A percentile compares a stretch with the other conserved stretches of the same genome.
phyloP scores from a whole-genome alignment of 2,329 filamentous ascomycete species.

The Furcasterigmium furcatum region DNA sequence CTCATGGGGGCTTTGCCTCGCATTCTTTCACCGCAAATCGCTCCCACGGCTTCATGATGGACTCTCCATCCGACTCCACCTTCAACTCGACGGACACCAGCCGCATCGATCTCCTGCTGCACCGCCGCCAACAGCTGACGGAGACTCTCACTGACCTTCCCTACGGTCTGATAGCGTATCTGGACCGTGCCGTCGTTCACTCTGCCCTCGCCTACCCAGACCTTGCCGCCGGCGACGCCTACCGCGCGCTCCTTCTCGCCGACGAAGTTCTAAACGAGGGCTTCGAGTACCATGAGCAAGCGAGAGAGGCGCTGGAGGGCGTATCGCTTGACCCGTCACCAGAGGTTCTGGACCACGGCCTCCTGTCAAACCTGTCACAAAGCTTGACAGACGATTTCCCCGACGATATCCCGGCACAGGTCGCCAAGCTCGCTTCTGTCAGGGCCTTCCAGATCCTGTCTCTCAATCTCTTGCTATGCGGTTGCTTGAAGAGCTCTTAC shows the following conservation, averaged over 20 bases:
- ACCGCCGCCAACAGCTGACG: slow-evolving; percentile 55
- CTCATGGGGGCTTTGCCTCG: too few species aligned
- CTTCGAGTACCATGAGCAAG: slow-evolving; percentile 77
- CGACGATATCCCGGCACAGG: slow-evolving; percentile 28
- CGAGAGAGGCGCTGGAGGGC: slow-evolving; percentile 47
- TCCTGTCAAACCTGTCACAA: slow-evolving; percentile 29
- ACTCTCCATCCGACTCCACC: slow-evolving; percentile 8
- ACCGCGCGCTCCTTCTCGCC: slow-evolving; percentile 80
- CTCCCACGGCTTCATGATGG: background rate
- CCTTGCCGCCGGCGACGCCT: slow-evolving; percentile 84
- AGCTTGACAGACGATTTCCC: slow-evolving; percentile 26
- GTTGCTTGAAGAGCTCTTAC: slow-evolving; percentile 65
- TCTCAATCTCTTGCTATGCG: slow-evolving; percentile 57
- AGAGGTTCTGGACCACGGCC: slow-evolving; percentile 42
- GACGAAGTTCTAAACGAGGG: slow-evolving; percentile 77
- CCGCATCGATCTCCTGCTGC: slow-evolving; percentile 40
- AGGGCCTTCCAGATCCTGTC: slow-evolving; percentile 58
- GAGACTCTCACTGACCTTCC: slow-evolving; percentile 46
- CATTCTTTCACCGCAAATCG: too few species aligned
- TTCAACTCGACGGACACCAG: slow-evolving; percentile 2
- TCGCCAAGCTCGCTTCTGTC: slow-evolving; percentile 48
- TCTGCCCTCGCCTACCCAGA: slow-evolving; percentile 81
- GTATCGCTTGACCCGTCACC: slow-evolving; percentile 32
- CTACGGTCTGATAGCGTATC: slow-evolving; percentile 62
- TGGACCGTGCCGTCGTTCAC: slow-evolving; percentile 69